Conservation (phyloP, 169 alveolate genomes). For the Eimeria tenella region DNA sequence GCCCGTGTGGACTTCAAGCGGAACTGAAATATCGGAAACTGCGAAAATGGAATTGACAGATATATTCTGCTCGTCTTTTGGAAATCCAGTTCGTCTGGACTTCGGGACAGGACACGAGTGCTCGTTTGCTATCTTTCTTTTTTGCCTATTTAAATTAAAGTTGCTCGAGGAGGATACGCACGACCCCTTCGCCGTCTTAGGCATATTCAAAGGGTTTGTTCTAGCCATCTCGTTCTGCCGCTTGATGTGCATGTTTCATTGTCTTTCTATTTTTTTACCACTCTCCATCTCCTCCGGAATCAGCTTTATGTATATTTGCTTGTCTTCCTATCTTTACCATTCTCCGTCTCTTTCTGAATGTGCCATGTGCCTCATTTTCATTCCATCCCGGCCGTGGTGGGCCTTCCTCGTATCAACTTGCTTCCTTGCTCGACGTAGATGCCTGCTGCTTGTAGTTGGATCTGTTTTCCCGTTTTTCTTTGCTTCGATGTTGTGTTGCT, state of each 20-base stretch:
- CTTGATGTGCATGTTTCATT: not conserved
- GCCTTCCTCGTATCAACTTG: not conserved
- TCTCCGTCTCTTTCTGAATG: not conserved
- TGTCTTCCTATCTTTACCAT: not conserved
- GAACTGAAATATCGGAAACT: not conserved
- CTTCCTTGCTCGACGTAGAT: not conserved
- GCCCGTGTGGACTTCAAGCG: not conserved
- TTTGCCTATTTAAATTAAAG: conserved; percentile 83
- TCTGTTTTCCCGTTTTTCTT: not conserved
- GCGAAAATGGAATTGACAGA: conserved; percentile 56
- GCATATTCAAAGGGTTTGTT: conserved; percentile 80
- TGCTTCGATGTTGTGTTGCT: not conserved
- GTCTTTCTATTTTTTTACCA: not conserved
- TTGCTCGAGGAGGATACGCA: conserved; percentile 70
- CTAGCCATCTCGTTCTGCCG: not conserved
- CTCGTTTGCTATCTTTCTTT: conserved; percentile 90
- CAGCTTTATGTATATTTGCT: not conserved
- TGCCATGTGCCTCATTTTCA: not conserved
- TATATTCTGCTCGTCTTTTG: conserved; percentile 92
- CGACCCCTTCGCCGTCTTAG: conserved; percentile 82
- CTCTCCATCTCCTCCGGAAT: not conserved
- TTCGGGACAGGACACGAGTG: conserved; percentile 99
- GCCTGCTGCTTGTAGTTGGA: not conserved
- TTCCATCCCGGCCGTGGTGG: too few relatives aligned
- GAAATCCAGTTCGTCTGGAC: conserved; percentile 96